A percentile compares a stretch with the other conserved stretches of the same genome.
Conservation (phyloP, 768 basidiomycete genomes). For the Russula sp. region DNA sequence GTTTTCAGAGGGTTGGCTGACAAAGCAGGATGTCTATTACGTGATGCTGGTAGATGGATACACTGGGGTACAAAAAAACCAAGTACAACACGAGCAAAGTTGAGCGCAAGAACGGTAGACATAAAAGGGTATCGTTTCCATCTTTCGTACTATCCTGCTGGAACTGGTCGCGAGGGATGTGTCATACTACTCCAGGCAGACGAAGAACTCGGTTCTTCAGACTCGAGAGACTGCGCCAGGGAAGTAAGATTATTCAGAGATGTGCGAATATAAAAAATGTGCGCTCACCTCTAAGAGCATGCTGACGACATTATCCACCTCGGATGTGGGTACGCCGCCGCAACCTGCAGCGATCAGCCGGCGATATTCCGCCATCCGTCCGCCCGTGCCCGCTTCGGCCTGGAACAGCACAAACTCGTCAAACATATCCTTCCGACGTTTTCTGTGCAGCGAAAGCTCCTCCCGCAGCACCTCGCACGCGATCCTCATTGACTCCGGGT, state of each 20-base stretch:
- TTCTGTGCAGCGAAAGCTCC: slow-evolving; percentile 63
- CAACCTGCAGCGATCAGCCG: slow-evolving; percentile 87
- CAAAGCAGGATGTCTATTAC: slow-evolving; percentile 12
- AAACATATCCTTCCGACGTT: slow-evolving; percentile 68
- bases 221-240: slow-evolving; percentile 63
- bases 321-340: slow-evolving; percentile 79
- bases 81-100: slow-evolving; percentile 28
- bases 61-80: slow-evolving; percentile 26
- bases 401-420: slow-evolving; percentile 76
- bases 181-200: slow-evolving; percentile 41
- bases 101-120: slow-evolving; percentile 15
- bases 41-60: slow-evolving; percentile 17
- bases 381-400: slow-evolving; percentile 87
- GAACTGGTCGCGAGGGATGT: slow-evolving; percentile 23
- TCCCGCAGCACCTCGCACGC: slow-evolving; percentile 61
- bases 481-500: slow-evolving; percentile 50
- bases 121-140: slow-evolving; percentile 13
- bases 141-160: slow-evolving; percentile 25
- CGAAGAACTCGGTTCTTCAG: slow-evolving; percentile 71
- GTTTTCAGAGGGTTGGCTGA: slow-evolving; percentile 10
- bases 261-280: slow-evolving; percentile 11
- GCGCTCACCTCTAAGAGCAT: slow-evolving; percentile 76
- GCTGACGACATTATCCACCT: slow-evolving; percentile 82
- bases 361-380: slow-evolving; percentile 85
- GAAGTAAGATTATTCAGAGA: slow-evolving; percentile 13